phyloP scores from a whole-genome alignment of 2,329 filamentous ascomycete species.

The Pseudopyricularia cyperi region DNA sequence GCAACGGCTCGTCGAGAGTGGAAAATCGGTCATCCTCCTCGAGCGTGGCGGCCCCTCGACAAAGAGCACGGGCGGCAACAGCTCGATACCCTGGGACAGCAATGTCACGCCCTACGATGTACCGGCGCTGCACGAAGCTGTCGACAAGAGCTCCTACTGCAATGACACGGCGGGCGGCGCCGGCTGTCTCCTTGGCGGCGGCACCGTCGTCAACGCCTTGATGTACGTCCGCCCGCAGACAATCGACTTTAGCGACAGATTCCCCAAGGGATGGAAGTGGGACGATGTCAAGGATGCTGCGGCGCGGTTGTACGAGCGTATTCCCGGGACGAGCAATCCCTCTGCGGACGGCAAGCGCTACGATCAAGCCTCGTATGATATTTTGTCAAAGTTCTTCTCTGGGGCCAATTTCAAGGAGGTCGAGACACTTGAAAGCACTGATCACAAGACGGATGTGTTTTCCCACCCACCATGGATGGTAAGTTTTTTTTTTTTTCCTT shows the following conservation, averaged over 20 bases:
- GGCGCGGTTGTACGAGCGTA: conserved; percentile 13
- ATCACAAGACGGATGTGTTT: conserved; percentile 8
- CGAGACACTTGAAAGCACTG: conserved; percentile 7
- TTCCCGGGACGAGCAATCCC: conserved; percentile 13
- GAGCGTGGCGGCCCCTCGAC: conserved; percentile 23
- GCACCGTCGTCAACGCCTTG: conserved; percentile 19
- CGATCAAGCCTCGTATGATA: conserved; percentile 5
- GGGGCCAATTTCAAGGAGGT: conserved; percentile 8
- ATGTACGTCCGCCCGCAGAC: conserved; percentile 17
- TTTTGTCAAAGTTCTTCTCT: conserved; percentile 6
- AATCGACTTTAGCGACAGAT: conserved; percentile 16
- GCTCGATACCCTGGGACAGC: conserved; percentile 18
- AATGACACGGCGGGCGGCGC: conserved; percentile 20
- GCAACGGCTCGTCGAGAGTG: conserved; percentile 21
- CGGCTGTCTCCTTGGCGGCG: conserved; percentile 23
- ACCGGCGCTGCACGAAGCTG: conserved; percentile 14
- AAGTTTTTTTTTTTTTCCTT: background rate
- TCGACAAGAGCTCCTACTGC: conserved; percentile 16
- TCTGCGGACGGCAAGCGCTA: conserved; percentile 12
- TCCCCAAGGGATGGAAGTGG: conserved; percentile 17
- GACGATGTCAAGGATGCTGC: conserved; percentile 13
- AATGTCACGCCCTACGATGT: conserved; percentile 17
- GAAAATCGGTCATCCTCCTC: conserved; percentile 21
- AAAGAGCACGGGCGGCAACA: conserved; percentile 16
- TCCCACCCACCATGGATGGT: conserved; percentile 7